Base-by-base conservation (phyloP, 495 filamentous ascomycete genomes). In the Pseudotulostoma volvatum region DNA sequence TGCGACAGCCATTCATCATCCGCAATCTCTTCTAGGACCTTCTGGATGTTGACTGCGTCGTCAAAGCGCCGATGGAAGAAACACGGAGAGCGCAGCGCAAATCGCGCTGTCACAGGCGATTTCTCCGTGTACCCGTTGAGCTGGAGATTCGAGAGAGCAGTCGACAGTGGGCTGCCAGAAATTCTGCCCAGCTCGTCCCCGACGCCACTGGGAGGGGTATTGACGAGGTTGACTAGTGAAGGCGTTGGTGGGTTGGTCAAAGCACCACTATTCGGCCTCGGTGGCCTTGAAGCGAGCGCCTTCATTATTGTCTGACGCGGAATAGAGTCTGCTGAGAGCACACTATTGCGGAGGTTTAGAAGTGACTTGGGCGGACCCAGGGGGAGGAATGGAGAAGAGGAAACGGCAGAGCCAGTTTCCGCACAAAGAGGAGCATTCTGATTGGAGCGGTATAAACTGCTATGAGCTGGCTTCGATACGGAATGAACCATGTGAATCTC, bases 11-110 rank as follows among this genome's bases (percentile, higher is more conserved):
- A 85, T 44, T 94, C 85, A 54, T 94, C 84, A 36, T 80, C 82
- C 4, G 67, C 61, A 34, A 96, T 92, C 61, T 97, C 90, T 55
- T 96, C 90, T 1, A 97, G 68, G 2, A 97, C 86, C 53, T 80
- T 92, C 39, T 92, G 82, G 32, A 95, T 79, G 56, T 97, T 86
- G 44, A 97, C 83, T 5, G 86, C 86, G 53, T 93, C 84, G 41
- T 94, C 90, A 52, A 97, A 96, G 31, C 85, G 73, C 58, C 87
- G 79, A 58, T 97, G 90, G 68, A 94, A 96, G 60, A 88, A 96
- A 59, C 92, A 96, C 0, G 90, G 90, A 28, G 84, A 92, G 51
- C 88, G 79, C 17, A 95, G 61, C 15, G 72, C 52, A 43, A 82
- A 71, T 21, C 67, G 65, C 19, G 78, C 71, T 1, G 77, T 74